Evolutionary conservation across 768 basidiomycete species (phyloP).

Genomic region (Kwoniella dendrophila): DNA sequence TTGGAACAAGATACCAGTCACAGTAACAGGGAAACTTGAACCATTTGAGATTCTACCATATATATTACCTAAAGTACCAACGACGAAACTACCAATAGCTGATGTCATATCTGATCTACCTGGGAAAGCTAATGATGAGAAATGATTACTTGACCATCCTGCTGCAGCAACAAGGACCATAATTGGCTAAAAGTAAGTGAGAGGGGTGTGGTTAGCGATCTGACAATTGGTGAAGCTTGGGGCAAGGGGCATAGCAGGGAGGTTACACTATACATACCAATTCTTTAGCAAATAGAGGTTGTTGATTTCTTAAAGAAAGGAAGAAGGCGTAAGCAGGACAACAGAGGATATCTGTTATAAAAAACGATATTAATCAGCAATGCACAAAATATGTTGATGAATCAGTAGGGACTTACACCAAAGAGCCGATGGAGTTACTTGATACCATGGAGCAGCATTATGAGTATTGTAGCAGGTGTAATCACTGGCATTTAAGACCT

Average conservation of each 20-base stretch:
- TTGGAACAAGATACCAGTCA: constrained; percentile 78
- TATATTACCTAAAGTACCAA: constrained; percentile 75
- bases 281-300: constrained; percentile 57
- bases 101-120: constrained; percentile 76
- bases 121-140: constrained; percentile 63
- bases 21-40: constrained; percentile 78
- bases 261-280: constrained; percentile 20
- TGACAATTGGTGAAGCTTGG: background rate
- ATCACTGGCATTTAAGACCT: constrained; percentile 63
- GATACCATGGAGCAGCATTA: constrained; percentile 70
- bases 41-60: constrained; percentile 70
- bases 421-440: constrained; percentile 67
- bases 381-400: background rate
- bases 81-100: constrained; percentile 78
- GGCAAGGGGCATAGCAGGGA: background rate
- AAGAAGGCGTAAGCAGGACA: constrained; percentile 56
- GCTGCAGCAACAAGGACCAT: constrained; percentile 65
- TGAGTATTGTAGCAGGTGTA: constrained; percentile 67
- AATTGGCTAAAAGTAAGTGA: constrained; percentile 38
- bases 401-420: constrained; percentile 63
- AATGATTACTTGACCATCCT: constrained; percentile 80
- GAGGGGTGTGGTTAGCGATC: background rate
- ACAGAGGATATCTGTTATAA: constrained; percentile 52
- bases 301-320: constrained; percentile 56
- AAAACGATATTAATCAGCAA: background rate